A percentile compares a stretch with the other conserved stretches of the same genome.
These are phyloP conservation scores for Gamarada debralockiae DNA, from an alignment of 495 filamentous ascomycete species.

Conservation along the genomic window DNA sequence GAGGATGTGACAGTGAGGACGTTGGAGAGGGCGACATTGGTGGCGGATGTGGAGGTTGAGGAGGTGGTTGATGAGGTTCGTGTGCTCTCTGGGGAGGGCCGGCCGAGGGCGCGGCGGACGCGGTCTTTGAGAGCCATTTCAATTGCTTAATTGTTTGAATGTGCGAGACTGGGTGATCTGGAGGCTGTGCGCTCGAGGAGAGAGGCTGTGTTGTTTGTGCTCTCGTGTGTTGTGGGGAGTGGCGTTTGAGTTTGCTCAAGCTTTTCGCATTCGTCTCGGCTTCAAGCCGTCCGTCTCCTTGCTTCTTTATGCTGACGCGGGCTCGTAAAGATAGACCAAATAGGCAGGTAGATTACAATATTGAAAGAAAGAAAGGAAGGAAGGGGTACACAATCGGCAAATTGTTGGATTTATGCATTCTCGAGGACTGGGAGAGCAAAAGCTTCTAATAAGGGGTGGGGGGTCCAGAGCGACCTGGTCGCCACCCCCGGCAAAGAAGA, in stretches of 20 bases:
- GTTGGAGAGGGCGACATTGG: not conserved
- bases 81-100: not conserved
- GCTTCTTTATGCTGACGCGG: no score
- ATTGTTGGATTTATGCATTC: no score
- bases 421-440: no score
- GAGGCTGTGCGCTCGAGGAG: not conserved
- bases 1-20: not conserved
- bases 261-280: not conserved
- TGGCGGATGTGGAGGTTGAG: not conserved
- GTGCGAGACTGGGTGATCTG: not conserved
- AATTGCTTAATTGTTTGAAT: not conserved
- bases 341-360: no score
- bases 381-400: no score
- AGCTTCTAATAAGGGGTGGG: no score
- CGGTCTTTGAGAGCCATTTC: slow-evolving; percentile 10
- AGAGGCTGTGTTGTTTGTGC: no score
- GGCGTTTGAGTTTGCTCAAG: not conserved
- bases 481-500: no score
- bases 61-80: not conserved
- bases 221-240: no score
- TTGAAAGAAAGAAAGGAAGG: no score
- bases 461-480: no score
- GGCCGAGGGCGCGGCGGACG: slow-evolving; percentile 2
- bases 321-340: no score
- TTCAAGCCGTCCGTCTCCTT: not conserved